A percentile compares a stretch with the other conserved stretches of the same genome.
Evolutionary conservation across 1,284 basidiomycete genomes (phyloP).

Genomic region (Anthracocystis setariae): DNA sequence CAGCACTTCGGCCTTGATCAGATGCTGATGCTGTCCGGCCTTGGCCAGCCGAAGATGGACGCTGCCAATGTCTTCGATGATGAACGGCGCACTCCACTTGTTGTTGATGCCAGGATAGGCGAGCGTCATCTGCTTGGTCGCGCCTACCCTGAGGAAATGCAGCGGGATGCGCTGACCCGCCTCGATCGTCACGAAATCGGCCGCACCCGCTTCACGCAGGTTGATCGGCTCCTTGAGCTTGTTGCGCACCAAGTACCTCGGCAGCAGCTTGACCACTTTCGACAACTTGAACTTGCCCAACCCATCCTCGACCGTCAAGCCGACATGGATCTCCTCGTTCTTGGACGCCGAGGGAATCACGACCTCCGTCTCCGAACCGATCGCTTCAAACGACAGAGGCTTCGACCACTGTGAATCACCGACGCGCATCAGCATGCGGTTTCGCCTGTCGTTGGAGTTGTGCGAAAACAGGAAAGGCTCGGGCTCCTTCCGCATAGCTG

Average conservation of each 20-base stretch:
- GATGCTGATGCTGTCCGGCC: conserved; percentile 69
- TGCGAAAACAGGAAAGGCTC: conserved; percentile 80
- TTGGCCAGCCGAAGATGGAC: conserved; percentile 78
- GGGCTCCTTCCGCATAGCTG: conserved; percentile 67
- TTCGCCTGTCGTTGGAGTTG: conserved; percentile 78
- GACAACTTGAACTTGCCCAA: conserved; percentile 90
- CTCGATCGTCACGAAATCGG: conserved; percentile 68
- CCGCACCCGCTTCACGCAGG: conserved; percentile 83
- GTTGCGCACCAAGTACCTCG: conserved; percentile 91
- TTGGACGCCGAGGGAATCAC: conserved; percentile 77
- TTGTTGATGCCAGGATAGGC: conserved; percentile 85
- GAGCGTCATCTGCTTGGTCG: conserved; percentile 75
- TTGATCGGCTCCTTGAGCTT: conserved; percentile 77
- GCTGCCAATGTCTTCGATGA: conserved; percentile 87
- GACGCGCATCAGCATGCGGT: conserved; percentile 84
- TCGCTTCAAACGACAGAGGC: conserved; percentile 75
- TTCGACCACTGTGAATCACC: conserved; percentile 91
- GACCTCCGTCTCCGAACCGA: conserved; percentile 87
- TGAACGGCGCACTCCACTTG: conserved; percentile 89
- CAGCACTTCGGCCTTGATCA: conserved; percentile 84
- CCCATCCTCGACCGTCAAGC: conserved; percentile 91
- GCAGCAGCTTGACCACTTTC: conserved; percentile 91
- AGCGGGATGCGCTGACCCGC: conserved; percentile 76
- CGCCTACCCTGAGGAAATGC: conserved; percentile 75
- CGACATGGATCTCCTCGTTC: conserved; percentile 84